phyloP scores from a whole-genome alignment of 805 yeast species.

The Metschnikowia sp. region DNA sequence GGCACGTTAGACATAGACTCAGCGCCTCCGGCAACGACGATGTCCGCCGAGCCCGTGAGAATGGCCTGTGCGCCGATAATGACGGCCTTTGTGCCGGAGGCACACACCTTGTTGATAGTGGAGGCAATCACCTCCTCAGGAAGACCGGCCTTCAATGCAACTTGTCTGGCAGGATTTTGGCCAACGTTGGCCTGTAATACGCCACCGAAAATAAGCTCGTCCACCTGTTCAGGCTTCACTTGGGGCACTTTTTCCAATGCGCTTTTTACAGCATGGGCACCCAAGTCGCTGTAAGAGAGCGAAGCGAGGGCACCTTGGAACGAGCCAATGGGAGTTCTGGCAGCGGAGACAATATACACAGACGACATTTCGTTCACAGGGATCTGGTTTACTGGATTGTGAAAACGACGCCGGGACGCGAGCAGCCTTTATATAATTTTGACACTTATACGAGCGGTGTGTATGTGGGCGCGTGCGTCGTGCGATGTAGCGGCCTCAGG shows the following conservation, averaged over 20 bases:
- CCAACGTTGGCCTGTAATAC: slow-evolving; percentile 92
- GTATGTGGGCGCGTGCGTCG: neutral
- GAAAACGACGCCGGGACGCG: neutral
- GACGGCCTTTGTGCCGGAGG: slow-evolving; percentile 91
- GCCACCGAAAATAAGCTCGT: slow-evolving; percentile 89
- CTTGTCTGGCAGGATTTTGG: slow-evolving; percentile 98
- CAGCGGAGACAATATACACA: slow-evolving; percentile 86
- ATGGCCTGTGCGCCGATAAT: slow-evolving; percentile 89
- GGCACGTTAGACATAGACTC: slow-evolving; percentile 97
- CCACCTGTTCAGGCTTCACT: slow-evolving; percentile 72
- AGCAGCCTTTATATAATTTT: slow-evolving; percentile 6
- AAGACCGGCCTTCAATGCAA: slow-evolving; percentile 86
- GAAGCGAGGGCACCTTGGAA: slow-evolving; percentile 83
- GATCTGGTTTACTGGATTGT: neutral
- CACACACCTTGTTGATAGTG: slow-evolving; percentile 94
- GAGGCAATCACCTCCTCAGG: slow-evolving; percentile 79
- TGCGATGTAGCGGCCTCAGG: no score
- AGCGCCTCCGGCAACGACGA: slow-evolving; percentile 96
- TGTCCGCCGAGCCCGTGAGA: slow-evolving; percentile 82
- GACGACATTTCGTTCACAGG: slow-evolving; percentile 15
- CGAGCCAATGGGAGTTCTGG: slow-evolving; percentile 96
- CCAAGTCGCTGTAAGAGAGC: slow-evolving; percentile 77
- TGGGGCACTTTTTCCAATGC: slow-evolving; percentile 82
- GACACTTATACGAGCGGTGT: slow-evolving; percentile 6
- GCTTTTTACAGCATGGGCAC: slow-evolving; percentile 87